A percentile compares a stretch with the other conserved stretches of the same genome.
Evolutionary conservation across 208 protist species (phyloP).

Genomic region (Leishmania gerbilli): DNA sequence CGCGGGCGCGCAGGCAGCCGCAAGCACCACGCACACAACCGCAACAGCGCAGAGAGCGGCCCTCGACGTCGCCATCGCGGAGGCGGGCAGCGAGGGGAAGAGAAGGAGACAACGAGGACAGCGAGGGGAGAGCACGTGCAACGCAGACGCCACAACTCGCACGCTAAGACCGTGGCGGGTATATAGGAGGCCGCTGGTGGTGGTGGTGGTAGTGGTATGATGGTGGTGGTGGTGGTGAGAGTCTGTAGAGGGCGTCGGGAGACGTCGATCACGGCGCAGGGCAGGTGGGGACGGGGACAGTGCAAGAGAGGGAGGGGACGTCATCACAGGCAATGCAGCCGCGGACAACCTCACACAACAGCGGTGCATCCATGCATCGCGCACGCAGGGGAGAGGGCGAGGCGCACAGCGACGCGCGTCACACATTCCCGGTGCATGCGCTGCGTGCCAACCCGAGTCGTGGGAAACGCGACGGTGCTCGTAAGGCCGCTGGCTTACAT

Average conservation of each 20-base stretch:
- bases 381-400: background rate
- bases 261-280: background rate
- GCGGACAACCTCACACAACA: background rate
- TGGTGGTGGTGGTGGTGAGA: background rate
- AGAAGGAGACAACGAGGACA: background rate
- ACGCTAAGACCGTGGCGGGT: background rate
- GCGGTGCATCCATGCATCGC: background rate
- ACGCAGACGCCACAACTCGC: background rate
- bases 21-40: constrained; percentile 31
- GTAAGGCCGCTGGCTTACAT: no score
- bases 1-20: constrained; percentile 9
- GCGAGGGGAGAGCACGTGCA: background rate
- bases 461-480: no score
- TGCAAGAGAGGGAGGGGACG: background rate
- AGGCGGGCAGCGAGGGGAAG: background rate
- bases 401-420: background rate
- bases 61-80: constrained; percentile 22
- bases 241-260: background rate
- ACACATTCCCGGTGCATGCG: background rate
- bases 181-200: background rate
- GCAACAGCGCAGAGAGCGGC: constrained; percentile 15
- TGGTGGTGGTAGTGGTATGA: background rate
- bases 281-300: background rate
- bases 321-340: background rate
- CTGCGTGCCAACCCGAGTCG: background rate